Base-by-base conservation (phyloP, 306 rosid species). In the Gastrolobium villosum region DNA sequence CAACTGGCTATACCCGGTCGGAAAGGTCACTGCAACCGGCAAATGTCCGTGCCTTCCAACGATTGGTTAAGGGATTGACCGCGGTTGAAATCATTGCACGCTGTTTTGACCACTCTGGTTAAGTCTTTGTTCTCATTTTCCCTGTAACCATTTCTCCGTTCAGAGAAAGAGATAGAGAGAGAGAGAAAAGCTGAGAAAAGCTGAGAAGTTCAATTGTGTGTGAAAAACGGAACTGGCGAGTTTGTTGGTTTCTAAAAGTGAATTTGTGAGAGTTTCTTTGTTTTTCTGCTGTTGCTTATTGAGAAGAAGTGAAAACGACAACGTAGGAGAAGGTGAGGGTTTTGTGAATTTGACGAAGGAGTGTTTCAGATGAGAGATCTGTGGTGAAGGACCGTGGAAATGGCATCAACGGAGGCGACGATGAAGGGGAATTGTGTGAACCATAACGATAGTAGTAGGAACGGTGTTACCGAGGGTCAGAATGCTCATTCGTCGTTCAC, bases 401-500 rank as follows among this genome's bases (percentile, higher is more conserved):
- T 93, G 98, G 75, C 91, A 68, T 84, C 91, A 71, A 79, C 92
- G 70, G 98, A 93, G 86, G 87, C 76, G 11, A 66, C 89, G 5
- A 73, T 81, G 53, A 90, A 86, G 55, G 90, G 84, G 39, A 90
- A 82, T 88, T 81, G 85, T 76, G 69, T 79, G 43, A 86, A 75
- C 55, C 87, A 88, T 41, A 81, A 56, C 50, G 85, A 76, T 31
- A 56, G 10, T 2, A 54, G 56, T 28, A 72, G 83, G 65, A 84
- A 69, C 65, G 50, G 15, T n/a, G 60, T n/a, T 8, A 41, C 44
- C 0, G 91, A 87, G 46, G 79, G 70, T 37, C 85, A 80, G n/a
- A 81, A 81, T 37, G 81, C 86, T 81, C 85, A 61, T 60, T 70
- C 88, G 2, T 45, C 66, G 10, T 9, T 72, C 53, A 70, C 83